Conservation (phyloP, 2,329 filamentous ascomycete genomes). For the Cladosporium sphaerospermum region DNA sequence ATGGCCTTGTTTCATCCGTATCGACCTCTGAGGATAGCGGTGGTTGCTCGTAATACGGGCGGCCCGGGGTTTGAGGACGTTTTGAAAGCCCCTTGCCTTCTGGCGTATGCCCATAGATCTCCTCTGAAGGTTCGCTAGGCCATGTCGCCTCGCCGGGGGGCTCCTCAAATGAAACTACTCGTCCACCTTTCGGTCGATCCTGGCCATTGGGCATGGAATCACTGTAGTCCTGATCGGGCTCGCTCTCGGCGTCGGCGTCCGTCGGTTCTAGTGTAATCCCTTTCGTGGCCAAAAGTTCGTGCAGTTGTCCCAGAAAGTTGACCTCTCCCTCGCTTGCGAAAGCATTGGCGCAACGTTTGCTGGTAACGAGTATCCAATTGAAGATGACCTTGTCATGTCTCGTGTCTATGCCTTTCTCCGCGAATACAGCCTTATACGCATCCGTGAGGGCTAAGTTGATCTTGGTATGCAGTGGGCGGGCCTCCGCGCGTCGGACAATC, state of each 20-base stretch:
- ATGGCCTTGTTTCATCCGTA: no score
- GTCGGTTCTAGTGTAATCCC: neutral
- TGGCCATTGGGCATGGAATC: conserved; percentile 45
- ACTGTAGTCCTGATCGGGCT: conserved; percentile 32
- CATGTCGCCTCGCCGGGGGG: conserved; percentile 48
- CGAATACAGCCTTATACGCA: conserved; percentile 73
- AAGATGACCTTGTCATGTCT: conserved; percentile 59
- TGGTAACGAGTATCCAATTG: neutral
- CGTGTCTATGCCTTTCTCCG: conserved; percentile 61
- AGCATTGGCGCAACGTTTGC: neutral
- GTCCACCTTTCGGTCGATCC: neutral
- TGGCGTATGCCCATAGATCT: conserved; percentile 6
- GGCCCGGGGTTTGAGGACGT: conserved; percentile 1
- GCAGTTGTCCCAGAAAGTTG: neutral
- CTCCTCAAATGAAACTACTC: conserved; percentile 52
- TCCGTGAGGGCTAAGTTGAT: conserved; percentile 64
- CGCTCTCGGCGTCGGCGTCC: neutral
- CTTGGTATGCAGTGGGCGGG: conserved; percentile 56
- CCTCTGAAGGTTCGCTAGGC: conserved; percentile 27
- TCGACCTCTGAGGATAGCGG: neutral
- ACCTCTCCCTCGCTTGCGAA: neutral
- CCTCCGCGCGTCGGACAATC: conserved; percentile 60
- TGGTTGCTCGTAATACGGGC: conserved; percentile 2
- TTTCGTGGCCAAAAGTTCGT: neutral
- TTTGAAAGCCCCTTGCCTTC: neutral